Evolutionary conservation across 768 basidiomycete species (phyloP).

Genomic region (Serendipita sp.): DNA sequence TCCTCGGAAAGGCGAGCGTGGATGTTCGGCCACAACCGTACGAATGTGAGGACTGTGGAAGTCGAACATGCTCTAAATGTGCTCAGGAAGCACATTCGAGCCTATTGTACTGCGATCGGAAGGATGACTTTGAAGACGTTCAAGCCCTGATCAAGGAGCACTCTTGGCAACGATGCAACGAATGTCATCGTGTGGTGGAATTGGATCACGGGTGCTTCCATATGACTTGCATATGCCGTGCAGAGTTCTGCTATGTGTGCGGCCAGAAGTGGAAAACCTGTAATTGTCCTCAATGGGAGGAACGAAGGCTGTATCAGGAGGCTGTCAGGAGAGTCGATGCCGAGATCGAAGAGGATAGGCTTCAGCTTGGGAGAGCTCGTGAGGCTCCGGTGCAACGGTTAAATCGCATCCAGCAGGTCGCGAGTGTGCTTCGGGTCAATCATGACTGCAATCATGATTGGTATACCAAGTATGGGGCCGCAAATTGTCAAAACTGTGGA

Average conservation of each 20-base stretch:
- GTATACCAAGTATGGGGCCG: no score
- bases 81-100: not conserved
- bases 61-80: not conserved
- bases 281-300: conserved; percentile 49
- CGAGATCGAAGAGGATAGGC: conserved; percentile 8
- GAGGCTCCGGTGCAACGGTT: no score
- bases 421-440: no score
- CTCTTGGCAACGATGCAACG: conserved; percentile 50
- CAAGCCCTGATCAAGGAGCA: conserved; percentile 29
- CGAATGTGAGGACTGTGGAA: not conserved
- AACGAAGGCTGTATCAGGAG: conserved; percentile 25
- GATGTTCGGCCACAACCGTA: not conserved
- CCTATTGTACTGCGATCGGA: not conserved
- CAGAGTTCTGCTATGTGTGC: conserved; percentile 53
- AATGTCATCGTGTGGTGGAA: conserved; percentile 41
- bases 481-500: no score
- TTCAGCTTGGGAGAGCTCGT: no score
- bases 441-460: no score
- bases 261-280: conserved; percentile 48
- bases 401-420: no score
- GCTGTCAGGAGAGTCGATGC: conserved; percentile 33
- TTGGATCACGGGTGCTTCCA: conserved; percentile 44
- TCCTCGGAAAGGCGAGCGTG: not conserved
- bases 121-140: conserved; percentile 25
- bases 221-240: conserved; percentile 38